phyloP scores from a whole-genome alignment of 2,329 filamentous ascomycete genomes.

The Penicillium sp. region DNA sequence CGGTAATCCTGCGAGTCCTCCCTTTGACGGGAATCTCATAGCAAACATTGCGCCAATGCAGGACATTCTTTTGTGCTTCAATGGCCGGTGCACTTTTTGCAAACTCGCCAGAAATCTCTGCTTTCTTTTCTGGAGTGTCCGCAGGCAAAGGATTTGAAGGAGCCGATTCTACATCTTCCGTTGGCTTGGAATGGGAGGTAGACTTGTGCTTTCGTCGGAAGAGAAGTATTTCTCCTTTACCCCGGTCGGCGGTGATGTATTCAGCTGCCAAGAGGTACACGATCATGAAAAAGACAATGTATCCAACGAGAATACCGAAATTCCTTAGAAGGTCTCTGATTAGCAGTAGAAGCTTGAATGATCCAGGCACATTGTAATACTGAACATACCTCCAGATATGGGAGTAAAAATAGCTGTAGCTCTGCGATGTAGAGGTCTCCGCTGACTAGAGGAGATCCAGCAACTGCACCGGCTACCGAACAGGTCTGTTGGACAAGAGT shows the following conservation, averaged over 20 bases:
- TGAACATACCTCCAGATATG: slow-evolving; percentile 11
- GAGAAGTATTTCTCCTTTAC: neutral
- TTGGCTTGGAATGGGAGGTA: neutral
- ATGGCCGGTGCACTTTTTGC: slow-evolving; percentile 39
- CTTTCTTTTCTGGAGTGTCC: slow-evolving; percentile 22
- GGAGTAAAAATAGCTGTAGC: neutral
- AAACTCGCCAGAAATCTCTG: too few relatives aligned
- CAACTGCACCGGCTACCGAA: slow-evolving; percentile 38
- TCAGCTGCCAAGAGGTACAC: slow-evolving; percentile 28
- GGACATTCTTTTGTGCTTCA: slow-evolving; percentile 70
- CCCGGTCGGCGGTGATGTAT: slow-evolving; percentile 14
- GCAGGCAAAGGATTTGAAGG: too few relatives aligned
- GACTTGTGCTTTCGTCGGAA: neutral
- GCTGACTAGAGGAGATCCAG: neutral
- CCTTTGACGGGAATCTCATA: slow-evolving; percentile 80
- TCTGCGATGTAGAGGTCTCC: slow-evolving; percentile 1
- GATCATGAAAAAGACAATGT: slow-evolving; percentile 2
- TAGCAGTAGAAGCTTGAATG: too few relatives aligned
- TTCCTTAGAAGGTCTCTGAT: too few relatives aligned
- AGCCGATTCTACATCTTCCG: too few relatives aligned
- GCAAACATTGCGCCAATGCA: slow-evolving; percentile 71
- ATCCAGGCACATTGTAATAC: neutral
- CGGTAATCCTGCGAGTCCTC: slow-evolving; percentile 72
- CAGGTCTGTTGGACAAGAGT: slow-evolving; percentile 53
- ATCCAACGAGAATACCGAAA: slow-evolving; percentile 8